Evolutionary conservation across 768 basidiomycete genomes (phyloP), one percentile per base, ranked within the genome.

Genomic region (Ramaria sp.): DNA sequence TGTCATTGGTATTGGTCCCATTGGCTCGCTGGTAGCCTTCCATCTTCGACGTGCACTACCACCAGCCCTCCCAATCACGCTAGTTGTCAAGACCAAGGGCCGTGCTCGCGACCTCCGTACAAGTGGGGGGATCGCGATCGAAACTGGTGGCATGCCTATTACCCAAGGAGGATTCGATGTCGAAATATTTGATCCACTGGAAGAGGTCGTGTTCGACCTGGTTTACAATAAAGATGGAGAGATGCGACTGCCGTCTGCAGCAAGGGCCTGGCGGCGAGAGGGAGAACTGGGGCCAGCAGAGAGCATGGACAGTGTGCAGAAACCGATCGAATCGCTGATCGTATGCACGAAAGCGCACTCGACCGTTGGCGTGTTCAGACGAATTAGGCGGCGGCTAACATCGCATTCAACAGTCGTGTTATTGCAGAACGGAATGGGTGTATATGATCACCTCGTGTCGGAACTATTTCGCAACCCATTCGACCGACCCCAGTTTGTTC

Each of bases 371-470:
- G 42, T 57, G 45, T 51, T 84, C 3, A 64, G 68, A 2, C 81
- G 86, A 4, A 62, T 99, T 37, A 67, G 69, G 17, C 65, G 68
- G 0, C 80, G 91, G 17, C 70, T 97, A 19, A 73, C 77, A 4
- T 66, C 76, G 0, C 68, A 78, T 51, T 87, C 85, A 45, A 95
- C 93, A 37, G 83, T 98, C 61, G 88, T 95, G 2, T 78, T 99
- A n/a, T 70, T 97, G 53, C 90, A 95, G 65, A 95, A 95, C 66
- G 95, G 95, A 24, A 88, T 96, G 83, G 95, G 92, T 11, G 72
- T 94, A 9, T 89, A 91, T 68, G 94, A 98, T 56, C 72, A 81
- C 59, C 75, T 96, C 49, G 67, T 90, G 17, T 64, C 71, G 6
- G 63, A 76, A 6, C 63, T 91, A 43, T 98, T 92, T 68, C 83